phyloP scores from a whole-genome alignment of 805 yeast species.

The Sporopachydermia lactativora region DNA sequence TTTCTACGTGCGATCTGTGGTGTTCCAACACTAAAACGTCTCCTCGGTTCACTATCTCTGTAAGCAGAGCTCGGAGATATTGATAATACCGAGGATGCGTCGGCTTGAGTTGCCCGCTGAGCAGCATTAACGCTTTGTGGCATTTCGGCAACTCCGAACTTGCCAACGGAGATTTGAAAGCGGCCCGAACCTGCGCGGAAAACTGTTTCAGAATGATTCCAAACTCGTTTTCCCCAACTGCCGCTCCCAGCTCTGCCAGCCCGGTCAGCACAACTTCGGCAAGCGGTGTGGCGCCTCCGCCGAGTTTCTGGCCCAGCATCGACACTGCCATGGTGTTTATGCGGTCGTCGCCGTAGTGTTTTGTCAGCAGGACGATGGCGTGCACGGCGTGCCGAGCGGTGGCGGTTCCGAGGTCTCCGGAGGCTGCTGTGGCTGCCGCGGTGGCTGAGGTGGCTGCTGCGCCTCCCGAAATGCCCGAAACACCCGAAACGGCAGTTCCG shows the following conservation, averaged over 20 bases:
- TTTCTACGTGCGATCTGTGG: slow-evolving; percentile 65
- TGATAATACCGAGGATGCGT: slow-evolving; percentile 33
- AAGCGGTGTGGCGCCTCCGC: slow-evolving; percentile 30
- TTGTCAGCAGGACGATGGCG: slow-evolving; percentile 53
- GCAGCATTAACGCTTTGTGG: neutral
- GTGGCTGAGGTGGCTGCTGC: slow-evolving; percentile 2
- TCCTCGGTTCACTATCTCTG: slow-evolving; percentile 59
- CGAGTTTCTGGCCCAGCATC: slow-evolving; percentile 64
- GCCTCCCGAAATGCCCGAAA: slow-evolving; percentile 5
- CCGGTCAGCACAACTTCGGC: slow-evolving; percentile 47
- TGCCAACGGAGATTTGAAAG: slow-evolving; percentile 28
- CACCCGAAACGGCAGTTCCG: slow-evolving; percentile 20
- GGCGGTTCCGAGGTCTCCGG: no score
- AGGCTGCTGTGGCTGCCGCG: slow-evolving; percentile 19
- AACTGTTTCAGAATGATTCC: slow-evolving; percentile 43
- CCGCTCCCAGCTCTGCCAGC: slow-evolving; percentile 45
- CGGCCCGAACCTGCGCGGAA: slow-evolving; percentile 32
- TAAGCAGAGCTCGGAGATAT: slow-evolving; percentile 54
- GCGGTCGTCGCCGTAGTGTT: slow-evolving; percentile 51
- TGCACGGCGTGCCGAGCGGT: slow-evolving; percentile 58
- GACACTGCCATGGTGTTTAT: slow-evolving; percentile 70
- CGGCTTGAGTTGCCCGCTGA: slow-evolving; percentile 6
- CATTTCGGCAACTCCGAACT: slow-evolving; percentile 22
- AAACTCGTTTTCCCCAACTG: slow-evolving; percentile 53
- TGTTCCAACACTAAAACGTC: slow-evolving; percentile 64